These are phyloP conservation scores for Aethionema arabicum DNA, from an alignment of 345 rosid species.

Conservation along the genomic window DNA sequence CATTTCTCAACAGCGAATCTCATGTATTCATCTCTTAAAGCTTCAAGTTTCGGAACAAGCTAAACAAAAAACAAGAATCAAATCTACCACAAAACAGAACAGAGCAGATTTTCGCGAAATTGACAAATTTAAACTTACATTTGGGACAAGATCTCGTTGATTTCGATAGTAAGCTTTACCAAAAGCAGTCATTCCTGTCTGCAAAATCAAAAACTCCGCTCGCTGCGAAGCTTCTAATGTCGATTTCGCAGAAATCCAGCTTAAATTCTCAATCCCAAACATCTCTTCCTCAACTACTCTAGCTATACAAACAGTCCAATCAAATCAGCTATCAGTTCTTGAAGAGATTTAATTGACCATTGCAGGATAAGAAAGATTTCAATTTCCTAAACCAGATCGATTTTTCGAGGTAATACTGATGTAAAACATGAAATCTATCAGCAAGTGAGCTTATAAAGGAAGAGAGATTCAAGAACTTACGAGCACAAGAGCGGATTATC, in stretches of 20 bases:
- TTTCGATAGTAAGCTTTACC: constrained; percentile 89
- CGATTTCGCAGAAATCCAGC: constrained; percentile 92
- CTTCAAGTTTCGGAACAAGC: constrained; percentile 94
- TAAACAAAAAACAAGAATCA: constrained; percentile 33
- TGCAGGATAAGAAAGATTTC: not conserved
- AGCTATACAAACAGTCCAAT: constrained; percentile 49
- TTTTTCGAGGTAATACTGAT: not conserved
- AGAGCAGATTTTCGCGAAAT: not conserved
- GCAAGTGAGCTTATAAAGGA: not conserved
- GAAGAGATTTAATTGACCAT: no score
- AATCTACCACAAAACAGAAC: not conserved
- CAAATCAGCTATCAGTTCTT: constrained; percentile 22
- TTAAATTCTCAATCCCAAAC: constrained; percentile 80
- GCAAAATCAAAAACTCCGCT: constrained; percentile 81
- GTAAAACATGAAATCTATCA: not conserved
- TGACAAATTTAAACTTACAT: constrained; percentile 40
- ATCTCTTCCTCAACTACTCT: constrained; percentile 93
- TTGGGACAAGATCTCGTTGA: constrained; percentile 83
- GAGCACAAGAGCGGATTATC: constrained; percentile 82
- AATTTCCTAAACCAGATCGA: not conserved
- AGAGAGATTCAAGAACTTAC: constrained; percentile 48
- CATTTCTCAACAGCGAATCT: constrained; percentile 82
- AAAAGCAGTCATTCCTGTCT: constrained; percentile 96
- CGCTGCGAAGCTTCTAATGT: constrained; percentile 87
- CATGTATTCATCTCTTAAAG: constrained; percentile 89